Evolutionary conservation across 2,329 filamentous ascomycete species (phyloP), one percentile per base, ranked within the genome.

Genomic region (Fusarium foetens): DNA sequence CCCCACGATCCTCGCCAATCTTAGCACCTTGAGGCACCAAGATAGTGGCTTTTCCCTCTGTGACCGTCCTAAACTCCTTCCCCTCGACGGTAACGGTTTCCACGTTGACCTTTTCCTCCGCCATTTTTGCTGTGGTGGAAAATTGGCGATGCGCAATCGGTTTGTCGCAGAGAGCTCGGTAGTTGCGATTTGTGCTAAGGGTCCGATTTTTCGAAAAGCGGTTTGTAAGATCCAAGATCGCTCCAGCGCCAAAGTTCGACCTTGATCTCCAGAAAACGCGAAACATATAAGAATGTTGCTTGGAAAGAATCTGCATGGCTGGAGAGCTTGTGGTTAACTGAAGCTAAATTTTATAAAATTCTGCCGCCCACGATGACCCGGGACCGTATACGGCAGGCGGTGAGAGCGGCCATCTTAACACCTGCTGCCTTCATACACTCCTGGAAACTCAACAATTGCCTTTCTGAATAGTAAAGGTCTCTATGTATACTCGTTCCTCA

Each of bases 1-100:
- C 86, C 57, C 91, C 88, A 66, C 87, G 84, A 76, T 89, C 88
- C 63, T 85, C 81, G 11, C 80, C 80, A 63, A 82, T 80, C 75
- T 81, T 84, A 27, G 82, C 80, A 11, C 82, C 81, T 49, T 84
- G 83, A 13, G 86, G 88, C 23, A 88, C 86, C 46, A 89, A 79
- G 48, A 90, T 90, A 36, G 84, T 85, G n/a, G 86, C 88, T 52
- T 86, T 85, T 1, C 88, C 88, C 72, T 90, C 88, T 67, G 82
- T 85, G 8, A 90, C 81, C 19, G 86, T 85, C 25, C 81, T 84
- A 73, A 86, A 89, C 35, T 84, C 82, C 75, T 86, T 83, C 41
- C 85, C 87, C 64, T 86, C 82, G 27, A 75, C 70, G 45, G 78
- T 77, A 42, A 80, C 75, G 14, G 72, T 75, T 35, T 78, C 73